Evolutionary conservation across 148 eudicot genomes (phyloP).

Genomic region (Agrostemma githago): DNA sequence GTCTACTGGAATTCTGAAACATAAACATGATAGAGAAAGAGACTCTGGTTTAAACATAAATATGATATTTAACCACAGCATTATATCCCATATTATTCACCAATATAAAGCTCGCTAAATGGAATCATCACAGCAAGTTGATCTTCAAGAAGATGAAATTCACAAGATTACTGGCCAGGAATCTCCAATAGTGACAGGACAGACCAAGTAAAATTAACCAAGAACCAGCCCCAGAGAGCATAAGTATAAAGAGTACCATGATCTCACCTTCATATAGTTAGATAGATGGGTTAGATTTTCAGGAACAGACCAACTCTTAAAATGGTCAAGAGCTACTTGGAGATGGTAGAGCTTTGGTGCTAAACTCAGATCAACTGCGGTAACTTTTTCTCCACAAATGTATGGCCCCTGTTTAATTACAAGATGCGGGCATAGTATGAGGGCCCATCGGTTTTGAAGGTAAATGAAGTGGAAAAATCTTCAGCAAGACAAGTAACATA

Average conservation of each 20-base stretch:
- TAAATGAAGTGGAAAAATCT: neutral
- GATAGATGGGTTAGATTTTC: conserved; percentile 47
- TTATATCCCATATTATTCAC: neutral
- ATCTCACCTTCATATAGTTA: conserved; percentile 56
- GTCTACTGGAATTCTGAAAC: neutral
- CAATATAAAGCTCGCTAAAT: neutral
- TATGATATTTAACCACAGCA: neutral
- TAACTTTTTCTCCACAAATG: conserved; percentile 53
- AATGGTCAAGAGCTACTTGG: conserved; percentile 75
- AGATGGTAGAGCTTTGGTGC: conserved; percentile 88
- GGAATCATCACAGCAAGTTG: neutral
- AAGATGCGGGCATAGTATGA: neutral
- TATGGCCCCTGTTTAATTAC: conserved; percentile 34
- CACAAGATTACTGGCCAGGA: neutral
- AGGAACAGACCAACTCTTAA: conserved; percentile 75
- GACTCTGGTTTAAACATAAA: neutral
- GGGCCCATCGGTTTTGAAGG: neutral
- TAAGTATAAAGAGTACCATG: neutral
- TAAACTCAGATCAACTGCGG: conserved; percentile 82
- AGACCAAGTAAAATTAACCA: neutral
- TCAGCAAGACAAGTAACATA: neutral
- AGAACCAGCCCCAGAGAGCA: neutral
- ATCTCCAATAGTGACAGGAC: neutral
- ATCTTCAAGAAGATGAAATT: neutral
- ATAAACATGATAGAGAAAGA: neutral